phyloP scores from a whole-genome alignment of 75 land plant genomes.

The Selaginella tamariscina region DNA sequence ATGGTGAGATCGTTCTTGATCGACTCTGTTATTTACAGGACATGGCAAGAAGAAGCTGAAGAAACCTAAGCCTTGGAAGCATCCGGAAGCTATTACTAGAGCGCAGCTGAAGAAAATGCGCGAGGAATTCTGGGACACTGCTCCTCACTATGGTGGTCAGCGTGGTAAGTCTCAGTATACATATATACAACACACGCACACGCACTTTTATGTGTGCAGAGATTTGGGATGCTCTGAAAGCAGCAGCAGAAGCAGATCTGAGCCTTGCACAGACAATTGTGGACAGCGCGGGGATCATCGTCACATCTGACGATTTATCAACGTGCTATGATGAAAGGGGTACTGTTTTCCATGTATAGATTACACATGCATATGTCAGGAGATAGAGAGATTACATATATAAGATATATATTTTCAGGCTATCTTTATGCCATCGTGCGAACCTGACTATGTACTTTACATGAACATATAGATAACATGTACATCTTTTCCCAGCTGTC shows the following conservation, averaged over 20 bases:
- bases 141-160: conserved; percentile 83
- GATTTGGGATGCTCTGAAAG: conserved; percentile 7
- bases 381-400: not conserved
- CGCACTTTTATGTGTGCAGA: too few species aligned
- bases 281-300: conserved; percentile 6
- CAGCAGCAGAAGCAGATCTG: conserved; percentile 8
- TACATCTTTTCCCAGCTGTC: too few species aligned
- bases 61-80: conserved; percentile 87
- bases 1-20: too few species aligned
- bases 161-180: conserved; percentile 40
- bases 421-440: too few species aligned
- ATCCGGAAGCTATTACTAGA: conserved; percentile 52
- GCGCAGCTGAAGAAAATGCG: conserved; percentile 63
- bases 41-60: conserved; percentile 34
- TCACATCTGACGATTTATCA: not conserved
- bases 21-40: too few species aligned
- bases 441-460: too few species aligned
- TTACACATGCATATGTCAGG: not conserved
- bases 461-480: too few species aligned
- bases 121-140: conserved; percentile 91
- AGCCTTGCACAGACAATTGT: conserved; percentile 7
- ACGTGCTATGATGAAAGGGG: conserved; percentile 10
- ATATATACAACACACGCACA: too few species aligned
- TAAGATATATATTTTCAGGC: not conserved
- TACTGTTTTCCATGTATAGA: not conserved